Conservation (phyloP, 192 early-diverging fungal genomes). For the Coemansia furcata region DNA sequence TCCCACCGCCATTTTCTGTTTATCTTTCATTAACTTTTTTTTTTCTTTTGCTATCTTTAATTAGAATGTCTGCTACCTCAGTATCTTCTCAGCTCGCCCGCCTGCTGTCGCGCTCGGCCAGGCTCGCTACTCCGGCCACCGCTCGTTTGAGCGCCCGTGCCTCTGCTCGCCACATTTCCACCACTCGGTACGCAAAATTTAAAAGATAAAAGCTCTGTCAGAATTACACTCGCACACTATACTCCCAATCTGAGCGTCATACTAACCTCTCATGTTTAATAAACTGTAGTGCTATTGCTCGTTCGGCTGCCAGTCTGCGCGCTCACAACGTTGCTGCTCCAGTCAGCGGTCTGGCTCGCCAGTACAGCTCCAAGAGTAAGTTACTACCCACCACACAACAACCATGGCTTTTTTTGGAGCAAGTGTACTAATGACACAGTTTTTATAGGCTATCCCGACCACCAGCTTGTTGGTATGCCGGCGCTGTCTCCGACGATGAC, state of each 20-base stretch:
- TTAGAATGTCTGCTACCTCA: constrained; percentile 35
- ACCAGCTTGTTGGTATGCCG: constrained; percentile 85
- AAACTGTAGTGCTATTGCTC: constrained; percentile 15
- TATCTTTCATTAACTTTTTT: constrained; percentile 4
- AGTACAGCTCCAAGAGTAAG: constrained; percentile 53
- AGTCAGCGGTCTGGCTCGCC: constrained; percentile 17
- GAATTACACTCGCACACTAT: constrained; percentile 1
- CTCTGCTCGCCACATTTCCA: constrained; percentile 42
- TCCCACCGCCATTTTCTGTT: constrained; percentile 1
- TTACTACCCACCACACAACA: neutral
- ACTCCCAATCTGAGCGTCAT: neutral
- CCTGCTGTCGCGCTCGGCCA: constrained; percentile 46
- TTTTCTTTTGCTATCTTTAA: neutral
- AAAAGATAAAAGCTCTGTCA: neutral
- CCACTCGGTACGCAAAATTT: constrained; percentile 30
- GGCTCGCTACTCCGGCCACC: constrained; percentile 33
- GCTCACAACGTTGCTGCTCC: constrained; percentile 9
- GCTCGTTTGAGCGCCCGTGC: constrained; percentile 33
- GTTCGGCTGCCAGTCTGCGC: constrained; percentile 20
- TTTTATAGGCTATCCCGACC: constrained; percentile 58
- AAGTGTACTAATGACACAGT: neutral
- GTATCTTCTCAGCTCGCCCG: constrained; percentile 36
- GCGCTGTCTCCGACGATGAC: constrained; percentile 98
- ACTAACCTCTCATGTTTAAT: neutral
- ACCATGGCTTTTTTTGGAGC: neutral